Evolutionary conservation across 1,284 basidiomycete species (phyloP).

Genomic region (Malassezia obtusa): DNA sequence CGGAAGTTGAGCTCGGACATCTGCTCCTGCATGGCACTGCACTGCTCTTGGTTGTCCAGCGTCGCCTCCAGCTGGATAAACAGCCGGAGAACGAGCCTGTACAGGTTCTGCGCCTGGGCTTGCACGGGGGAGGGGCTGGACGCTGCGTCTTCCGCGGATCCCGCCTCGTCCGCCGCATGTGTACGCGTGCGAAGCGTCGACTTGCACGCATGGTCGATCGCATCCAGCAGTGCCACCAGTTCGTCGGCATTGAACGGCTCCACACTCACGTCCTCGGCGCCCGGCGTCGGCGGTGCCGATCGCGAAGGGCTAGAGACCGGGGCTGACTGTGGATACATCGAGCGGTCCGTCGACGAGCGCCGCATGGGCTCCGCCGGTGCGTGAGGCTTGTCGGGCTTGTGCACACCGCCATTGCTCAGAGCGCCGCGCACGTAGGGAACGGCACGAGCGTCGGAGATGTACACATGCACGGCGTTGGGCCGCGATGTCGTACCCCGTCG

Average conservation of each 20-base stretch:
- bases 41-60: background rate
- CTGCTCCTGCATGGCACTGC: conserved; percentile 3
- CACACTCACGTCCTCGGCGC: background rate
- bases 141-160: background rate
- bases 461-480: conserved; percentile 1
- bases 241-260: conserved; percentile 2
- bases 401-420: conserved; percentile 12
- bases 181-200: background rate
- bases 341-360: background rate
- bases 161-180: background rate
- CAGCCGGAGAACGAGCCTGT: conserved; percentile 4
- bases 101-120: background rate
- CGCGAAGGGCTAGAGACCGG: background rate
- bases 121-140: background rate
- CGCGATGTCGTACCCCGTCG: background rate
- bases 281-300: conserved; percentile 3
- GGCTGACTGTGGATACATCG: background rate
- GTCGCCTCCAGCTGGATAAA: conserved; percentile 1
- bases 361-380: background rate
- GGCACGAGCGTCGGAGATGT: conserved; percentile 13
- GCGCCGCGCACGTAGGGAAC: conserved; percentile 12
- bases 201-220: conserved; percentile 9
- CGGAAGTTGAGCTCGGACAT: conserved; percentile 12
- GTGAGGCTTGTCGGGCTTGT: background rate
- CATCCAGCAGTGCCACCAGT: conserved; percentile 6